Conservation (phyloP, 176 grass and related monocot species). For the Aegilops tauschii region DNA sequence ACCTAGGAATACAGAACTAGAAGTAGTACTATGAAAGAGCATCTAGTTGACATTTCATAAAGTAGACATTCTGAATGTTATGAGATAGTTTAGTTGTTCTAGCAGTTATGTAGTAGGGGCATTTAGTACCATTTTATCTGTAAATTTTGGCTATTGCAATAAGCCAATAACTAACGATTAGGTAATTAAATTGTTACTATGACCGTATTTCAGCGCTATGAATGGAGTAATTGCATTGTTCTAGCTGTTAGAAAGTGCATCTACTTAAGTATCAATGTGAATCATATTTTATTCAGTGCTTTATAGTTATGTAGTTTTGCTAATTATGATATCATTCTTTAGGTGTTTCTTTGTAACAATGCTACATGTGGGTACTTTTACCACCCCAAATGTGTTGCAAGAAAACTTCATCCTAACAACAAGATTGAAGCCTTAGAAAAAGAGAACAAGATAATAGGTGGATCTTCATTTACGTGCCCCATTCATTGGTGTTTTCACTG, state of each 20-base stretch:
- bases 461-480: constrained; percentile 82
- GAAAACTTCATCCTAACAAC: constrained; percentile 44
- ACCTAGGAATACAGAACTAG: neutral
- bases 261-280: neutral
- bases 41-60: neutral
- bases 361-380: constrained; percentile 96
- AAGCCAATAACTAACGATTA: neutral
- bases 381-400: constrained; percentile 85
- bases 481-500: constrained; percentile 71
- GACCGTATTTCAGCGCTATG: neutral
- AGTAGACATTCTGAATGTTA: constrained; percentile 6
- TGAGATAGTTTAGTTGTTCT: neutral
- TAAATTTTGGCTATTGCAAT: constrained; percentile 5
- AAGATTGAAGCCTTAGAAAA: constrained; percentile 50
- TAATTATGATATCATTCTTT: constrained; percentile 30
- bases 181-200: neutral
- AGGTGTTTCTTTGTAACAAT: constrained; percentile 94
- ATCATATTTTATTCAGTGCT: constrained; percentile 6
- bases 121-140: constrained; percentile 1
- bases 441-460: constrained; percentile 56
- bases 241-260: constrained; percentile 11
- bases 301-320: constrained; percentile 6
- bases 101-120: neutral
- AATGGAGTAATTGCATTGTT: neutral
- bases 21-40: neutral